Evolutionary conservation across 2,329 filamentous ascomycete genomes (phyloP).

Genomic region (Tothia fuscella): DNA sequence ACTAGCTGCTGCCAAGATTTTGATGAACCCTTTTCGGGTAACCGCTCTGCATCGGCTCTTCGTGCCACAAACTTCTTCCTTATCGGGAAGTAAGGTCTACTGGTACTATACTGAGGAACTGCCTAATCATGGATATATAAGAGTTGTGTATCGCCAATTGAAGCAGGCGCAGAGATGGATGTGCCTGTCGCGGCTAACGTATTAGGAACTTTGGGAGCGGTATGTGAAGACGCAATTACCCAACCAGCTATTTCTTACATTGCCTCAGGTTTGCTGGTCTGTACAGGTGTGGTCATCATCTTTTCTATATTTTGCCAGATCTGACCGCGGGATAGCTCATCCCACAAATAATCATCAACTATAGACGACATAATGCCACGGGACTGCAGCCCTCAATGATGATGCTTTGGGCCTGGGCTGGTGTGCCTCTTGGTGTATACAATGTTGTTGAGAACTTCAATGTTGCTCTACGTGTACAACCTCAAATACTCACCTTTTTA

Average conservation of each 20-base stretch:
- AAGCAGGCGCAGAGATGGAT: slow-evolving; percentile 33
- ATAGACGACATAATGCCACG: slow-evolving; percentile 51
- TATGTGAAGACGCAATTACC: slow-evolving; percentile 20
- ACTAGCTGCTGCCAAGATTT: too few relatives aligned
- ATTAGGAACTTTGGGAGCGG: slow-evolving; percentile 47
- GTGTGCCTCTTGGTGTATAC: slow-evolving; percentile 53
- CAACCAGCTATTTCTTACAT: slow-evolving; percentile 8
- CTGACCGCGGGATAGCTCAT: slow-evolving; percentile 39
- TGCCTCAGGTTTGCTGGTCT: slow-evolving; percentile 46
- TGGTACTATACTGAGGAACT: too few relatives aligned
- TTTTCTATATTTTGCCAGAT: not conserved
- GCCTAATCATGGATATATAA: not conserved
- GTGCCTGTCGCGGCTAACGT: slow-evolving; percentile 44
- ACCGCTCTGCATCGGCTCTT: too few relatives aligned
- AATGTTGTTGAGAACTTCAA: slow-evolving; percentile 44
- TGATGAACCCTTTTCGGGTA: too few relatives aligned
- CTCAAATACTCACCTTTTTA: slow-evolving; percentile 42
- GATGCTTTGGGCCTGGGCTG: slow-evolving; percentile 58
- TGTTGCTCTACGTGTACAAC: slow-evolving; percentile 42
- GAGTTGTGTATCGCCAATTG: not conserved
- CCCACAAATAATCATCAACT: slow-evolving; percentile 58
- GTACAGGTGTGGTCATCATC: slow-evolving; percentile 37
- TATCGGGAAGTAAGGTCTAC: too few relatives aligned
- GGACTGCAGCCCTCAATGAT: slow-evolving; percentile 60
- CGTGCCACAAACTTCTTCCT: too few relatives aligned